Evolutionary conservation across 2,329 filamentous ascomycete species (phyloP), one percentile per base, ranked within the genome.

Genomic region (Xylariales sp.): DNA sequence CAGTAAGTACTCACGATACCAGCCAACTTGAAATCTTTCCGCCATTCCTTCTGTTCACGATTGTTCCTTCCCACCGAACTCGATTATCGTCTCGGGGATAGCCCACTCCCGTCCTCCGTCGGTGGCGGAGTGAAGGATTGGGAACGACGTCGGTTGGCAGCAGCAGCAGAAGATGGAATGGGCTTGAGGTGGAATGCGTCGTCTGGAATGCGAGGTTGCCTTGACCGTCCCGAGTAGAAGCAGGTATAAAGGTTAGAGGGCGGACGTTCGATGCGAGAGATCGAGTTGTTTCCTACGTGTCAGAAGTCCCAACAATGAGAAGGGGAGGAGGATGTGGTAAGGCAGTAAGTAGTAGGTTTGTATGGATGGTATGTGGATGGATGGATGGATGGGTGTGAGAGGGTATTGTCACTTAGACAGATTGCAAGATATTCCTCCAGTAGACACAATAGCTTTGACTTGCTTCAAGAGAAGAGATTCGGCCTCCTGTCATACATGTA

Each of bases 21-120:
- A 59, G 22, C 56, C 54, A 25, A 60, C 41, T 48, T 54, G 54
- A 45, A 58, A 59, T 38, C 54, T 46, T 51, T 51, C 53, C 45
- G 54, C 33, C 50, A 51, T 55, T 43, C 43, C 52, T 35, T 22
- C 21, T 42, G 14, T 40, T 24, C 8, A 19, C 14, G 11, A 12
- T 18, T 32, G 14, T 12, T 27, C 19, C 28, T 16, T 40, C 19
- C 39, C 32, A 36, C 39, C 39, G 15, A 27, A 14, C 25, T 19
- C 22, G 22, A 28, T 19, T 27, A 19, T 20, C 25, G 20, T 25
- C 16, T 31, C 29, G 39, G 21, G 6, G 19, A 29, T 8, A 18
- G 28, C 31, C 38, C 39, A 27, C 21, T 35, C 21, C 39, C 39
- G 39, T 42, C 39, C 39, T 31, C 31, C 39, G 39, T 19, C 28